Conservation (phyloP, 768 basidiomycete species). For the Polyporus arcularius region DNA sequence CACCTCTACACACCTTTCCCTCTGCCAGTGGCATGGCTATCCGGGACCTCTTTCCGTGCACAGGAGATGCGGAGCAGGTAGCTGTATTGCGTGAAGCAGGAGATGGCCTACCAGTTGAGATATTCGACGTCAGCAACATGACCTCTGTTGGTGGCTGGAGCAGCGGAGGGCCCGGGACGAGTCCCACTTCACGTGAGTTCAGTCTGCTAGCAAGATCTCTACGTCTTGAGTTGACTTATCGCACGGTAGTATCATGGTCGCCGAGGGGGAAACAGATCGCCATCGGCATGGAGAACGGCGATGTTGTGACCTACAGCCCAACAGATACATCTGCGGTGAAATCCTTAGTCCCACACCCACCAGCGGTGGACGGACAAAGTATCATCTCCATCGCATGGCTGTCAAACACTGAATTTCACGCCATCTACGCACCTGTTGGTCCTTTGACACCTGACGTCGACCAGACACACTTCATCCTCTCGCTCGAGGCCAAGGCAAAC, state of each 20-base stretch:
- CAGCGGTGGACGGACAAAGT: slow-evolving; percentile 48
- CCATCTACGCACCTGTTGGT: slow-evolving; percentile 57
- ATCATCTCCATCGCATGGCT: slow-evolving; percentile 66
- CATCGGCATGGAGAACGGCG: slow-evolving; percentile 68
- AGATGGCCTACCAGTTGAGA: slow-evolving; percentile 48
- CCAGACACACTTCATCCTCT: slow-evolving; percentile 43
- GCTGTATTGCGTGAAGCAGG: slow-evolving; percentile 54
- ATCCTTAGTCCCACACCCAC: slow-evolving; percentile 57
- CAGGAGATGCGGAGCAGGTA: slow-evolving; percentile 60
- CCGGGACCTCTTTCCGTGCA: slow-evolving; percentile 64
- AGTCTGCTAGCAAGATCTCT: not conserved
- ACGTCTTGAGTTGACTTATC: not conserved
- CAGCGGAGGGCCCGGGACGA: slow-evolving; percentile 47
- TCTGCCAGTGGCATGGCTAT: slow-evolving; percentile 45
- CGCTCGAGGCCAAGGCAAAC: slow-evolving; percentile 44
- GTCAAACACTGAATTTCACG: slow-evolving; percentile 66
- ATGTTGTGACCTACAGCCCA: slow-evolving; percentile 67
- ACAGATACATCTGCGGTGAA: slow-evolving; percentile 54
- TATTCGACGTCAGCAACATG: slow-evolving; percentile 59
- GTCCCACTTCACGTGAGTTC: slow-evolving; percentile 60
- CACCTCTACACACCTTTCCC: slow-evolving; percentile 51
- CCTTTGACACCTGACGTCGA: slow-evolving; percentile 39
- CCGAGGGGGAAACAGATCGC: slow-evolving; percentile 86
- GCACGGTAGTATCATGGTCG: slow-evolving; percentile 71
- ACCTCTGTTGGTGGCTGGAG: slow-evolving; percentile 52